Conservation (phyloP, 2,329 filamentous ascomycete genomes). For the Penicillium sp. region DNA sequence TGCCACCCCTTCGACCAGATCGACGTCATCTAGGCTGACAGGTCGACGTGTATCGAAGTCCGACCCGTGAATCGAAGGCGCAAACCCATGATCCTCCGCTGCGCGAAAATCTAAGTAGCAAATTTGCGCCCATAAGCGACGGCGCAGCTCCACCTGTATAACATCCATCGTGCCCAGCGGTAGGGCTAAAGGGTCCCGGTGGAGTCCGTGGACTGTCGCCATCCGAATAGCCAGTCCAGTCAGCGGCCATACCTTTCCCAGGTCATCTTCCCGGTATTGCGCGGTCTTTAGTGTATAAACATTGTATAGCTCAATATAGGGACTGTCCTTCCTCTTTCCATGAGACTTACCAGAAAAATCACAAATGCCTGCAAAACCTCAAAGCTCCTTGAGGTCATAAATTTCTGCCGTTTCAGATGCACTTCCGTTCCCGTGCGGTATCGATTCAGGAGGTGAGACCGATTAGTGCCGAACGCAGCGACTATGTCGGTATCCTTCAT, state of each 20-base stretch:
- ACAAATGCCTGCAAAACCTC: not conserved
- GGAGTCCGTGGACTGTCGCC: not conserved
- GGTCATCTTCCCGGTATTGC: not conserved
- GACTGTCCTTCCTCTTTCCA: fast-evolving
- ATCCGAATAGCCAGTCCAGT: not conserved
- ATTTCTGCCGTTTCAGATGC: not conserved
- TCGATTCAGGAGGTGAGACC: not conserved
- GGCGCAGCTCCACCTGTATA: not conserved
- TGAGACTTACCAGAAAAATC: not conserved
- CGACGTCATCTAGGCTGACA: not conserved
- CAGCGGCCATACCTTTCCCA: not conserved
- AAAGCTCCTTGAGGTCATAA: not conserved
- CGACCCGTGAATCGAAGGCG: not conserved
- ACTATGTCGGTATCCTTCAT: not conserved
- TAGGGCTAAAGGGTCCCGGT: not conserved
- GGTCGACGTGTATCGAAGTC: not conserved
- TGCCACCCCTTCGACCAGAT: not conserved
- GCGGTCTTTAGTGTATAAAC: not conserved
- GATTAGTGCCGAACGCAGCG: not conserved
- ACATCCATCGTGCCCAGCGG: not conserved
- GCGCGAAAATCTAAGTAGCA: not conserved
- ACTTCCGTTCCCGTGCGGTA: not conserved
- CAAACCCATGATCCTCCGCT: not conserved
- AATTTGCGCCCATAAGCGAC: not conserved
- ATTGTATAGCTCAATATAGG: not conserved